These are phyloP conservation scores for Parasitella parasitica DNA, from an alignment of 371 early-diverging fungal species.

Conservation along the genomic window DNA sequence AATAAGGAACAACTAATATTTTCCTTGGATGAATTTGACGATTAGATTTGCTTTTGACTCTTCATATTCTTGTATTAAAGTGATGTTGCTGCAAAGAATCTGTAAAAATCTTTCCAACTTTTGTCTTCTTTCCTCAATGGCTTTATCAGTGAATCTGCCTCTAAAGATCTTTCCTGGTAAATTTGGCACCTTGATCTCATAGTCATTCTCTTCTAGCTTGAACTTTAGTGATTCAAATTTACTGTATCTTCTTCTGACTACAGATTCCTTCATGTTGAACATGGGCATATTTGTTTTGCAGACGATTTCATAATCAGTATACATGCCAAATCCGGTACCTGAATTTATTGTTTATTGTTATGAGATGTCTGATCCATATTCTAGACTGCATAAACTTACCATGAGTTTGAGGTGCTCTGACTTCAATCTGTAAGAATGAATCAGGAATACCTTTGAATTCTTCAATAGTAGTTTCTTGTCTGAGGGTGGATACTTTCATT, in stretches of 20 bases:
- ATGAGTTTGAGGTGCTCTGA: slow-evolving; percentile 86
- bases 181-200: slow-evolving; percentile 90
- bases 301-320: slow-evolving; percentile 94
- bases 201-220: slow-evolving; percentile 85
- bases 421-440: slow-evolving; percentile 95
- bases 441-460: slow-evolving; percentile 92
- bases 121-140: slow-evolving; percentile 87
- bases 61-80: slow-evolving; percentile 22
- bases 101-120: slow-evolving; percentile 93
- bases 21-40: slow-evolving; percentile 15
- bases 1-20: slow-evolving; percentile 13
- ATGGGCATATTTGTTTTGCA: slow-evolving; percentile 95
- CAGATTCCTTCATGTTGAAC: slow-evolving; percentile 81
- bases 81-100: slow-evolving; percentile 45
- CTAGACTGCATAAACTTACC: slow-evolving; percentile 59
- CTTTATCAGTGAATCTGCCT: slow-evolving; percentile 90
- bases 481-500: slow-evolving; percentile 14
- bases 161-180: slow-evolving; percentile 96
- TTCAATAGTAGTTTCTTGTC: slow-evolving; percentile 57
- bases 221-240: slow-evolving; percentile 98
- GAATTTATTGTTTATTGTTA: background rate
- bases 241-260: slow-evolving; percentile 91
- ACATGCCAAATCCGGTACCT: slow-evolving; percentile 70
- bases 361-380: too few relatives aligned
- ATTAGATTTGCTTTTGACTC: slow-evolving; percentile 17